Conservation (phyloP, 176 grass and related monocot species). For the Aegilops umbellulata region DNA sequence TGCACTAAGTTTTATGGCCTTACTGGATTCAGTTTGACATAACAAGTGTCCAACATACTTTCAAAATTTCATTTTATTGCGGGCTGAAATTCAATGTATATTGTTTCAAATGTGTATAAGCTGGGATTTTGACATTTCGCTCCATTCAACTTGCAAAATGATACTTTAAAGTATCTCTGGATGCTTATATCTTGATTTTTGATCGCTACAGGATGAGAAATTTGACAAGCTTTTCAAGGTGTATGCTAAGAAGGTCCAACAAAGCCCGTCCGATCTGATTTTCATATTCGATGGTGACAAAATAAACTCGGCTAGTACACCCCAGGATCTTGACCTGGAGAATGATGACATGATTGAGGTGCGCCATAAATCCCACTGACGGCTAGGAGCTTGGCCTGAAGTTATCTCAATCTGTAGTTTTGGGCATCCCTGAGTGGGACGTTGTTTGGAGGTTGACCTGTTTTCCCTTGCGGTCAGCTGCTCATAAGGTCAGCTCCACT, state of each 20-base stretch:
- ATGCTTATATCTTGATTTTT: neutral
- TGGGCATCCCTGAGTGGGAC: neutral
- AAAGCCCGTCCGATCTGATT: slow-evolving; percentile 40
- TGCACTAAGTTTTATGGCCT: neutral
- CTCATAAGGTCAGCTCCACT: neutral
- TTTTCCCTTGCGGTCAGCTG: neutral
- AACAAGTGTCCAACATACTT: neutral
- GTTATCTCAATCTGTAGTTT: neutral
- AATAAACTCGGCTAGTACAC: slow-evolving; percentile 48
- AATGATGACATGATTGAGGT: slow-evolving; percentile 86
- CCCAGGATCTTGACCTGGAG: slow-evolving; percentile 68
- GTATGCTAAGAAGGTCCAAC: slow-evolving; percentile 65
- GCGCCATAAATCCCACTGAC: slow-evolving; percentile 45
- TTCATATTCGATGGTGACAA: slow-evolving; percentile 88
- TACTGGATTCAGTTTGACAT: neutral
- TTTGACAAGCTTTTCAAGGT: slow-evolving; percentile 74
- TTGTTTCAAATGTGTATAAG: neutral
- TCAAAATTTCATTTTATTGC: neutral
- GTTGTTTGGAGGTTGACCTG: neutral
- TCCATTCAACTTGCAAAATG: neutral
- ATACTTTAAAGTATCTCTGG: neutral
- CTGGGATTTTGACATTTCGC: neutral
- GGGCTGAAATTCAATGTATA: neutral
- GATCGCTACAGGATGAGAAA: slow-evolving; percentile 64
- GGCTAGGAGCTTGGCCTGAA: neutral